phyloP scores from a whole-genome alignment of 2,329 filamentous ascomycete species.

The Talaromyces sp. region DNA sequence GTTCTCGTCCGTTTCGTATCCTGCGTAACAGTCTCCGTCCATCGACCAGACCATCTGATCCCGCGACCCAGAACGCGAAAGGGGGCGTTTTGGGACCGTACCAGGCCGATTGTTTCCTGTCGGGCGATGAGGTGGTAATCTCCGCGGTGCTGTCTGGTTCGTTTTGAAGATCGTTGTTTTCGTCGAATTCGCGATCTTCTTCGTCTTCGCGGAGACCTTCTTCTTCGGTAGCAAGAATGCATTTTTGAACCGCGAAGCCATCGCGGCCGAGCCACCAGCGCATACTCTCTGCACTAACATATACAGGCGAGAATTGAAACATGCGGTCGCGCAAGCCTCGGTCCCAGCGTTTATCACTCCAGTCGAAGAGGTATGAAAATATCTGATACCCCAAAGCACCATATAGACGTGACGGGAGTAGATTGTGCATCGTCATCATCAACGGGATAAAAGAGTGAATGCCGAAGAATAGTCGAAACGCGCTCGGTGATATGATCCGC shows the following conservation, averaged over 20 bases:
- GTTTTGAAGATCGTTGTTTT: conserved; percentile 1
- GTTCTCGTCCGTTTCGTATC: conserved; percentile 75
- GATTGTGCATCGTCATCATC: conserved; percentile 80
- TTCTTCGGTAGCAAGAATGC: conserved; percentile 77
- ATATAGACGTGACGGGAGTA: conserved; percentile 67
- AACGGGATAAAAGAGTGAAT: conserved; percentile 91
- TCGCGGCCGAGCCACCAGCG: conserved; percentile 91
- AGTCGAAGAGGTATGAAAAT: conserved; percentile 85
- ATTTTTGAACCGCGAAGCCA: conserved; percentile 81
- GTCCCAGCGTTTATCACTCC: conserved; percentile 85
- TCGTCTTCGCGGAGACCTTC: conserved; percentile 62
- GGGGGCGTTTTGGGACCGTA: conserved; percentile 77
- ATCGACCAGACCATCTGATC: conserved; percentile 80
- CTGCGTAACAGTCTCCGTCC: conserved; percentile 70
- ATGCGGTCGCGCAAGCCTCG: conserved; percentile 72
- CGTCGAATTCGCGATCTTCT: conserved; percentile 34
- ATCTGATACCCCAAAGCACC: conserved; percentile 83
- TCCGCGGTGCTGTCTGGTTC: neutral
- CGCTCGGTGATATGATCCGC: conserved; percentile 69
- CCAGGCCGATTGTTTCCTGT: conserved; percentile 62
- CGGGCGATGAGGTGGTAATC: neutral
- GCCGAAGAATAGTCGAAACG: conserved; percentile 82
- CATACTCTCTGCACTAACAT: conserved; percentile 87
- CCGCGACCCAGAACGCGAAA: conserved; percentile 84
- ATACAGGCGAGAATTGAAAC: conserved; percentile 91